Base-by-base conservation (phyloP, 768 basidiomycete genomes). In the Lactifluus volemus region DNA sequence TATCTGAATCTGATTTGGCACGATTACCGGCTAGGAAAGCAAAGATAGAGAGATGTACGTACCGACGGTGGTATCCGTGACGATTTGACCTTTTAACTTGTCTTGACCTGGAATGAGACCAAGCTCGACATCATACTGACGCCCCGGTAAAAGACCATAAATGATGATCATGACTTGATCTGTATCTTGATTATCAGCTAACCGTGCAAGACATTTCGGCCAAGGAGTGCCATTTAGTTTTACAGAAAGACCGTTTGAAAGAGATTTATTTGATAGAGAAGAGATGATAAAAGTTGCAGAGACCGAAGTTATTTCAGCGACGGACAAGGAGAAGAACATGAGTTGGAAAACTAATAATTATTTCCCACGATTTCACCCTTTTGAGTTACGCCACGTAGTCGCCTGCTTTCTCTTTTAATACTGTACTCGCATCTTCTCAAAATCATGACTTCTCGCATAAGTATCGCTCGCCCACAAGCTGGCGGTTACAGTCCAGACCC, bases 141-240 rank as follows among this genome's bases (percentile, higher is more conserved):
- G 81, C 2, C 89, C 89, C 4, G 92, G 93, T 76, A 89, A 81
- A 49, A 98, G 78, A 1, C 91, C 92, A 61, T 92, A 94, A 30
- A 98, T 82, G 60, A 96, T 89, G 55, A 97, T 91, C 58, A 95
- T 83, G 0, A 92, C 94, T 68, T 96, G 89, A 65, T 95, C 92
- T 0, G 80, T 79, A 55, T 83, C 81, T 25, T 25, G 25, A 25
- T 25, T 25, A 48, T 93, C 90, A 69, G 89, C 85, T 63, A 91
- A 83, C 55, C 86, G 83, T 59, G 90, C 83, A 68, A 91, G 81
- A 25, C 90, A 87, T 53, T 85, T 78, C 68, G 86, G 83, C 91
- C 91, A 93, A 4, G 81, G 81, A 5, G 84, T 78, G 32, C 83
- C 83, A 64, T 94, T 92, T 53, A 93, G 88, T 47, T 86, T 88